Evolutionary conservation across 148 eudicot species (phyloP).

Genomic region (Rhododendron simsii): DNA sequence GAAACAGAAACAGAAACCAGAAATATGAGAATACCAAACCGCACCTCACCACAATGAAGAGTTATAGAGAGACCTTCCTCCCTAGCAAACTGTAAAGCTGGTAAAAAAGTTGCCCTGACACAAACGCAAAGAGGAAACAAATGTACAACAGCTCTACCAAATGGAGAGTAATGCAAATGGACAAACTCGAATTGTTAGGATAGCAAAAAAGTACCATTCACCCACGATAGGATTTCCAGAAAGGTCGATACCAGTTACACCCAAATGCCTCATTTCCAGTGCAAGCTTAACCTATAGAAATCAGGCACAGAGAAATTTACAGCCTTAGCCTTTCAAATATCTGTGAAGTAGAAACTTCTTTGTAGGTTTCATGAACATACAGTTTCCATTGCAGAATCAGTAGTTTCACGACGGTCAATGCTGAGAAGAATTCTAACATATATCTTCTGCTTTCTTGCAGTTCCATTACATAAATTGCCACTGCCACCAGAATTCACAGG

Average conservation of each 20-base stretch:
- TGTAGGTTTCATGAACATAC: slow-evolving; percentile 37
- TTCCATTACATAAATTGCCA: slow-evolving; percentile 23
- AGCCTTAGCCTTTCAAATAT: not conserved
- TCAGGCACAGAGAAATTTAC: not conserved
- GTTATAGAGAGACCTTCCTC: slow-evolving; percentile 74
- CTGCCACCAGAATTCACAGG: slow-evolving; percentile 15
- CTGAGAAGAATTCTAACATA: slow-evolving; percentile 83
- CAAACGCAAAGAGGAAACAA: slow-evolving; percentile 9
- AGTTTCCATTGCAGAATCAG: slow-evolving; percentile 93
- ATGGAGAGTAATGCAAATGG: slow-evolving; percentile 4
- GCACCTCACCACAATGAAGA: slow-evolving; percentile 95
- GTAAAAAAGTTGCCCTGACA: slow-evolving; percentile 71
- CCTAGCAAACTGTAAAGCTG: slow-evolving; percentile 79
- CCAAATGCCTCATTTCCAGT: slow-evolving; percentile 59
- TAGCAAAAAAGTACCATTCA: slow-evolving; percentile 58
- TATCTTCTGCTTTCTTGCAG: slow-evolving; percentile 47
- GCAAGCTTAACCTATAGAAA: slow-evolving; percentile 70
- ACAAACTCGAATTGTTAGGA: not conserved
- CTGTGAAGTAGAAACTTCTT: not conserved
- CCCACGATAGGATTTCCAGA: slow-evolving; percentile 89
- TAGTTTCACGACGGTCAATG: slow-evolving; percentile 82
- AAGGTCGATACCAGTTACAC: slow-evolving; percentile 91
- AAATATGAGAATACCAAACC: slow-evolving; percentile 11
- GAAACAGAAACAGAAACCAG: not conserved
- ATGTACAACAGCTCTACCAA: slow-evolving; percentile 6